Evolutionary conservation across 2,329 filamentous ascomycete species (phyloP).

Genomic region (Colletotrichum truncatum): DNA sequence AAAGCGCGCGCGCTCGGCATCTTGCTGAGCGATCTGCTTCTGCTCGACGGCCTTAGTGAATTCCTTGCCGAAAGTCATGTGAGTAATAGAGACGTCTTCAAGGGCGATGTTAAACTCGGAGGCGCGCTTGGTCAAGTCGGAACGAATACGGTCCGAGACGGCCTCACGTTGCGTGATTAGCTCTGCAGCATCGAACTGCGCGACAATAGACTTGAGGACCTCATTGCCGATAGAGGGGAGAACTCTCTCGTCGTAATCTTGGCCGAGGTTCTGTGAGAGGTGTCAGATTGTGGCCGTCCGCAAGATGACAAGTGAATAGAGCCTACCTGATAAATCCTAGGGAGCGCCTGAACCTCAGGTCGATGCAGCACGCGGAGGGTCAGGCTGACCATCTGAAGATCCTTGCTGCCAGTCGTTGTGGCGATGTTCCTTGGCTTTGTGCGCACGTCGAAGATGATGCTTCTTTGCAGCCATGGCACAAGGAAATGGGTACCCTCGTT

Average conservation of each 20-base stretch:
- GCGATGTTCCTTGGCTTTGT: constrained; percentile 98
- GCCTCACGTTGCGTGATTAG: constrained; percentile 99
- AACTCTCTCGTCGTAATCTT: constrained; percentile 98
- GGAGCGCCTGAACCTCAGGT: constrained; percentile 90
- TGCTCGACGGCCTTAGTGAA: constrained; percentile 99
- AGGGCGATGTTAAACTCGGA: constrained; percentile 98
- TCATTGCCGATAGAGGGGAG: constrained; percentile 99
- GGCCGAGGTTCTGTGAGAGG: constrained; percentile 83
- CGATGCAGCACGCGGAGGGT: constrained; percentile 94
- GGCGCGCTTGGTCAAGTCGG: constrained; percentile 90
- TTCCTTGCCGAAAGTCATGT: constrained; percentile 99
- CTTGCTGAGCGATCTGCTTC: constrained; percentile 99
- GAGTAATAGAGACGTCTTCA: constrained; percentile 98
- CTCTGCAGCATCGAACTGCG: constrained; percentile 98
- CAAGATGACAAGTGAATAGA: not conserved
- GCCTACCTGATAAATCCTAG: constrained; percentile 96
- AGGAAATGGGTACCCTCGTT: constrained; percentile 98
- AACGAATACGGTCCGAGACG: constrained; percentile 92
- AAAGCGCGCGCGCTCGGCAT: constrained; percentile 96
- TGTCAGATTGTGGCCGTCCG: not conserved
- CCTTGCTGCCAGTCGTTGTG: constrained; percentile 97
- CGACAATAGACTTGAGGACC: constrained; percentile 98
- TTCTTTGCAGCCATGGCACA: constrained; percentile 93
- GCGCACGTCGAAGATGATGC: constrained; percentile 95
- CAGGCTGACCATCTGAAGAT: constrained; percentile 99